Base-by-base conservation (phyloP, 1,284 basidiomycete species). In the Pterulicium gracile region DNA sequence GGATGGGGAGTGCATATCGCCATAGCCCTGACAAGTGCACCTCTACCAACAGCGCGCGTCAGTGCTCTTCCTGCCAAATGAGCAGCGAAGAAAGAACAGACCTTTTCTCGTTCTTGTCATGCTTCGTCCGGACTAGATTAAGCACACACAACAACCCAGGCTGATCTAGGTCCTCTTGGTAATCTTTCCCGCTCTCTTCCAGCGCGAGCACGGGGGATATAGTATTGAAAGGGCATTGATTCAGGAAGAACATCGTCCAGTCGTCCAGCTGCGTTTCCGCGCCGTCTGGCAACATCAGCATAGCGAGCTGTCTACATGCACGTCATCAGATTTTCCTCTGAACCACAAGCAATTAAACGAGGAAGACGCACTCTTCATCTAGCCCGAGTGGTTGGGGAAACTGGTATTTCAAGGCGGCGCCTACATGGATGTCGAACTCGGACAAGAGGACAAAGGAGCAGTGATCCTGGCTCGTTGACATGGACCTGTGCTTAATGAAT, bases 211-310 rank as follows among this genome's bases (percentile, higher is more conserved):
- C 75, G 3, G 89, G 86, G 3, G 81, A 79, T 53, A 94, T 88
- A 7, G 81, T 85, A 58, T 91, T 90, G 63, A 84, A 87, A 0
- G 81, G 73, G 0, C 88, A 90, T 65, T 96, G 93, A 59, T 96
- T 96, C 44, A 98, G 77, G 62, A 96, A 97, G 73, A 98, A 98
- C 47, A 97, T 81, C 3, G 95, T 98, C 95, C 94, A 98, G 63
- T 98, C 95, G 62, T 96, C 91, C 14, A 85, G 69, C 52, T 95
- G 85, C 44, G 87, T 79, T 63, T 99, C 96, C 12, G 93, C 93
- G 12, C 96, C 96, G 62, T 98, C 95, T 1, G 95, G 95, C 14
- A 99, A 74, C 95, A 99, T 99, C 51, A 96, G 78, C 66, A 97
- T 95, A 1, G 95, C 96, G 2, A 98, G 74, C 19, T 92, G 77